These are phyloP conservation scores for Trichoderma orchidacearum DNA, from an alignment of 495 filamentous ascomycete species.

Conservation along the genomic window DNA sequence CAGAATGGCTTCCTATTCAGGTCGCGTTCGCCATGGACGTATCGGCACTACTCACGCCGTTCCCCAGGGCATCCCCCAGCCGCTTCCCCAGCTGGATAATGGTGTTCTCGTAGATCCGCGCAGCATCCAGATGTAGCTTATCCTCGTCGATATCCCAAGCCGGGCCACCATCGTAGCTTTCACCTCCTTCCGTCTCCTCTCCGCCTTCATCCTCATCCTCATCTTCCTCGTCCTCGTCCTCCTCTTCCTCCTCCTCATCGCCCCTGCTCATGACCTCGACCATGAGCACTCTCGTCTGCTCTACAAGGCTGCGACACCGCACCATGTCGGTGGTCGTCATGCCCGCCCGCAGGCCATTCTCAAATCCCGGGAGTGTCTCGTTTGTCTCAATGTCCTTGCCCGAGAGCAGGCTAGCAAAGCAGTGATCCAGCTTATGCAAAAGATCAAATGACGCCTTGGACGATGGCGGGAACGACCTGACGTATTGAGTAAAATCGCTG, in stretches of 20 bases:
- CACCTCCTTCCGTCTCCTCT: slow-evolving; percentile 6
- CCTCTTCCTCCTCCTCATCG: slow-evolving; percentile 18
- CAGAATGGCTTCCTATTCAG: background rate
- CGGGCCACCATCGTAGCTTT: slow-evolving; percentile 1
- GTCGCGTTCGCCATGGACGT: background rate
- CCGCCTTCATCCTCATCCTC: slow-evolving; percentile 7
- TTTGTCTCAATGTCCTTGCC: slow-evolving; percentile 54
- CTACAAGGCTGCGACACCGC: slow-evolving; percentile 61
- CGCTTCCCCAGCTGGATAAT: slow-evolving; percentile 55
- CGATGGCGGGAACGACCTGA: slow-evolving; percentile 54
- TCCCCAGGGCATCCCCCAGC: slow-evolving; percentile 20
- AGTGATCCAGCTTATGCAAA: slow-evolving; percentile 62
- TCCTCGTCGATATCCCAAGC: slow-evolving; percentile 19
- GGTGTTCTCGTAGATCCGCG: slow-evolving; percentile 64
- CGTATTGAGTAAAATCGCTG: slow-evolving; percentile 47
- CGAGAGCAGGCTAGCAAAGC: slow-evolving; percentile 57
- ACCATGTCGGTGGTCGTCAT: slow-evolving; percentile 68
- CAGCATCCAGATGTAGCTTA: slow-evolving; percentile 47
- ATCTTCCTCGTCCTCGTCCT: slow-evolving; percentile 16
- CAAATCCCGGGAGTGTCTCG: slow-evolving; percentile 52
- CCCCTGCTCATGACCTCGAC: slow-evolving; percentile 45
- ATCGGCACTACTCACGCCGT: background rate
- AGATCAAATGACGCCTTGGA: slow-evolving; percentile 49
- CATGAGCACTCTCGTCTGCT: slow-evolving; percentile 51
- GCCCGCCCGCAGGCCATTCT: slow-evolving; percentile 32